Percentiles rank a stretch among this genome's conserved stretches.
These are phyloP conservation scores for Plantago coronopus DNA, from an alignment of 305 asterid species.

Conservation along the genomic window DNA sequence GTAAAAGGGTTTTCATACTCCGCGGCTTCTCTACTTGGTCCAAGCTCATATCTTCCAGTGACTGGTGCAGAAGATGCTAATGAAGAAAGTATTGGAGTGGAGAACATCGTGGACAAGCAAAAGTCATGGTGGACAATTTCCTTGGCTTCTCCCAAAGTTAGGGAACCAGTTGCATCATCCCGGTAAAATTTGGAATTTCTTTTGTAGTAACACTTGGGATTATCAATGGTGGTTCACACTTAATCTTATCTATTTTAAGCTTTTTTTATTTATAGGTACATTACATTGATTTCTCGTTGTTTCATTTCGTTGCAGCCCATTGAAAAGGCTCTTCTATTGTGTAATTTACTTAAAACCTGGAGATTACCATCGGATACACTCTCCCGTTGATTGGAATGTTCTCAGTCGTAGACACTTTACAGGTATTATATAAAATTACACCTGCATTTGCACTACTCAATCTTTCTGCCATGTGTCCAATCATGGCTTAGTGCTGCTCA, in stretches of 20 bases:
- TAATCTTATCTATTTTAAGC: too few species aligned
- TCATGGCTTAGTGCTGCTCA: conserved; percentile 17
- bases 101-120: conserved; percentile 27
- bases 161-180: conserved; percentile 44
- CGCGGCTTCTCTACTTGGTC: conserved; percentile 79
- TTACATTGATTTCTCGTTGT: conserved; percentile 16
- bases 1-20: conserved; percentile 91
- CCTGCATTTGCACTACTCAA: background rate
- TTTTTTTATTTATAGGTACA: background rate
- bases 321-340: conserved; percentile 87
- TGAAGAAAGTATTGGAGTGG: conserved; percentile 40
- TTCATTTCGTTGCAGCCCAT: conserved; percentile 52
- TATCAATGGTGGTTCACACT: conserved; percentile 19
- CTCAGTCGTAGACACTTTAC: conserved; percentile 81
- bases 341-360: conserved; percentile 96
- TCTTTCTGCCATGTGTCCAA: conserved; percentile 2
- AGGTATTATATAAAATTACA: conserved; percentile 37
- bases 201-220: conserved; percentile 17
- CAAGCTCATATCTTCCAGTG: conserved; percentile 57
- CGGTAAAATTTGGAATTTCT: conserved; percentile 39
- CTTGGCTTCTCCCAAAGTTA: conserved; percentile 83
- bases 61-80: conserved; percentile 37
- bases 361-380: conserved; percentile 93
- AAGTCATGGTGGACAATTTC: conserved; percentile 94
- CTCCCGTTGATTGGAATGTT: conserved; percentile 91